Evolutionary conservation across 306 rosid species (phyloP).

Genomic region (Adenanthera pavonina): DNA sequence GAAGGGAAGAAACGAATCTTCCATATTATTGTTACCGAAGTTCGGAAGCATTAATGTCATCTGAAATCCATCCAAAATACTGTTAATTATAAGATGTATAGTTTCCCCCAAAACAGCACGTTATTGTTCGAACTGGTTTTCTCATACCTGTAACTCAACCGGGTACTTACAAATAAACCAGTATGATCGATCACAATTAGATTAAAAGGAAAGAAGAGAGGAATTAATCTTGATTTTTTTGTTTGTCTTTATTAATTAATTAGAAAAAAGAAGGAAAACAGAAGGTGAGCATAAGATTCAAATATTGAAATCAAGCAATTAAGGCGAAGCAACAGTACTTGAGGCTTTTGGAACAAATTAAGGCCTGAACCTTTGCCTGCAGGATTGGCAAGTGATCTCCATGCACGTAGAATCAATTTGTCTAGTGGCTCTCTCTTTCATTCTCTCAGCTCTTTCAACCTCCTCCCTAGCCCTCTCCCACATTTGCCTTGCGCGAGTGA

Average conservation of each 20-base stretch:
- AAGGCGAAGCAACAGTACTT: neutral
- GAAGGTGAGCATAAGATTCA: neutral
- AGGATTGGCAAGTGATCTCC: constrained; percentile 98
- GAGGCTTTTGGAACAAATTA: neutral
- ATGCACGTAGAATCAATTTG: constrained; percentile 78
- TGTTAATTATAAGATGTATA: neutral
- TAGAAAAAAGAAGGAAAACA: neutral
- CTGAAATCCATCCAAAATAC: neutral
- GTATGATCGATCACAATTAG: neutral
- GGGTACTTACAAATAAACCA: neutral
- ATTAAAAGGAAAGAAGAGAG: neutral
- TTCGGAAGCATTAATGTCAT: neutral
- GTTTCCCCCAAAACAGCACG: neutral
- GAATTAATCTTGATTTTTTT: neutral
- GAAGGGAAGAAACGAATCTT: constrained; percentile 3
- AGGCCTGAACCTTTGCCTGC: constrained; percentile 90
- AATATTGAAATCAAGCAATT: constrained; percentile 1
- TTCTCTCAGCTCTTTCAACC: constrained; percentile 78
- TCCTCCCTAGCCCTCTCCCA: constrained; percentile 97
- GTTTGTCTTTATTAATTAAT: neutral
- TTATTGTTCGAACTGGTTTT: neutral
- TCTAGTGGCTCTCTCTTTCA: constrained; percentile 73
- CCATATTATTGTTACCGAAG: neutral
- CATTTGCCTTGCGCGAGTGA: constrained; percentile 83
- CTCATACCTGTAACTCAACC: neutral